Conservation (phyloP, 805 yeast species). For the Ogataea methanolica region DNA sequence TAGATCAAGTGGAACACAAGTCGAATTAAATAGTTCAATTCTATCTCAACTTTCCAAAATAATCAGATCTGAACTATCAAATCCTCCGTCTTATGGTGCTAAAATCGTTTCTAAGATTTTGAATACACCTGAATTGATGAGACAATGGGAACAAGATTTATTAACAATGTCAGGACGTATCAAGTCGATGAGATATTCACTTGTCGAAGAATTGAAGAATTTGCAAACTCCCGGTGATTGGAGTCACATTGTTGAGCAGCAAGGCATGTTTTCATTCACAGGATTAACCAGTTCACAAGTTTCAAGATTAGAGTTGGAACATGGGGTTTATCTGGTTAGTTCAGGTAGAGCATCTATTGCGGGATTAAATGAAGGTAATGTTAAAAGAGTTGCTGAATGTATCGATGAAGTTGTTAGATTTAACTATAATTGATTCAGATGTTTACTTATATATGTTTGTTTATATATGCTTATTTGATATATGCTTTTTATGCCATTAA, state of each 20-base stretch:
- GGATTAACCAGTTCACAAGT: constrained; percentile 80
- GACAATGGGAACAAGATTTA: constrained; percentile 83
- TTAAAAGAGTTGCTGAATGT: constrained; percentile 72
- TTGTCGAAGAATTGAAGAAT: constrained; percentile 54
- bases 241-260: constrained; percentile 87
- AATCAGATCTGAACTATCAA: constrained; percentile 82
- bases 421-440: neutral
- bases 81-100: constrained; percentile 95
- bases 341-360: constrained; percentile 93
- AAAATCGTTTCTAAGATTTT: constrained; percentile 78
- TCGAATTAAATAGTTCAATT: constrained; percentile 47
- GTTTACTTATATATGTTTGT: neutral
- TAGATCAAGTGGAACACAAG: constrained; percentile 28
- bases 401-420: constrained; percentile 68
- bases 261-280: constrained; percentile 96
- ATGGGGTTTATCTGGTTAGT: constrained; percentile 74
- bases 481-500: neutral
- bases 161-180: constrained; percentile 85
- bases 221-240: constrained; percentile 84
- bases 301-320: constrained; percentile 65
- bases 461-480: neutral
- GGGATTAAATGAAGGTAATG: constrained; percentile 79
- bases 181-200: constrained; percentile 64
- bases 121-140: constrained; percentile 57
- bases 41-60: constrained; percentile 70